Conservation (phyloP, 768 basidiomycete genomes). For the Serpula lacrymans region DNA sequence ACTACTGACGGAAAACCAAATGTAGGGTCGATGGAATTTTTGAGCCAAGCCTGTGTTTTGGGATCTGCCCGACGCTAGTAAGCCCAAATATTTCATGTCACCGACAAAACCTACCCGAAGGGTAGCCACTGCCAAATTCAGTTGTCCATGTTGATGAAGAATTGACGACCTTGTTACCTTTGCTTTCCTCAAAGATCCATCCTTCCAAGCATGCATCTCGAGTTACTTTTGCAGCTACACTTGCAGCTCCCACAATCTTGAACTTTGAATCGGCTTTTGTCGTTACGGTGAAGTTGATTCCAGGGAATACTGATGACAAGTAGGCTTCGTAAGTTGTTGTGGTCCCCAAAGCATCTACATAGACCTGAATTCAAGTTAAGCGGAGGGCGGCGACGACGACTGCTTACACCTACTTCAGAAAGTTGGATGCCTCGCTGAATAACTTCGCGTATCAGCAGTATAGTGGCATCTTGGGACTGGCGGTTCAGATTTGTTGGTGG, state of each 20-base stretch:
- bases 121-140: constrained; percentile 82
- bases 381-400: background rate
- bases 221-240: constrained; percentile 97
- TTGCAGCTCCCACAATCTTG: constrained; percentile 96
- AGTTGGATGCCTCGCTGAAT: constrained; percentile 77
- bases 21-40: constrained; percentile 69
- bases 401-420: constrained; percentile 54
- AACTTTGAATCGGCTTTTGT: constrained; percentile 94
- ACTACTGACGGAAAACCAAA: constrained; percentile 92
- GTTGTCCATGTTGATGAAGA: constrained; percentile 22
- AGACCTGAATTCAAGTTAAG: constrained; percentile 52
- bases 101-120: constrained; percentile 55
- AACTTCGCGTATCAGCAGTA: constrained; percentile 82
- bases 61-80: constrained; percentile 56
- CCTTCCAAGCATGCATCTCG: constrained; percentile 85
- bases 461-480: constrained; percentile 86
- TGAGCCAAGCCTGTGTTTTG: constrained; percentile 86
- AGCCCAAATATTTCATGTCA: background rate
- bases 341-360: constrained; percentile 92
- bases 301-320: constrained; percentile 77
- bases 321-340: constrained; percentile 83
- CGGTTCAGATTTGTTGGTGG: constrained; percentile 85
- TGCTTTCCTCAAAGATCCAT: constrained; percentile 74
- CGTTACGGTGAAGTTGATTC: constrained; percentile 83
- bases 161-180: constrained; percentile 5